Conservation (phyloP, 768 basidiomycete species). For the Lentinula lateritia region DNA sequence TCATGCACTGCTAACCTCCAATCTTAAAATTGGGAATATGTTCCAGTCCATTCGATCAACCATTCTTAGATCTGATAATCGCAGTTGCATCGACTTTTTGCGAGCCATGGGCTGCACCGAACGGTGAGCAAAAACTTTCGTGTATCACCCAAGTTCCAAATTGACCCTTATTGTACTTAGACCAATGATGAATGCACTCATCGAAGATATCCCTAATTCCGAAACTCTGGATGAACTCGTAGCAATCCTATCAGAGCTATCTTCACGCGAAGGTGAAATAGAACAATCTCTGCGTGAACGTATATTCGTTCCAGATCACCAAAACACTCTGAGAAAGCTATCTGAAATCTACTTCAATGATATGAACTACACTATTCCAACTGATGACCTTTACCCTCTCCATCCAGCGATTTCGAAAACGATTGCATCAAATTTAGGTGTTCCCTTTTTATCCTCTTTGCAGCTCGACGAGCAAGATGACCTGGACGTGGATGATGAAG, state of each 20-base stretch:
- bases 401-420: constrained; percentile 6
- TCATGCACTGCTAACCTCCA: neutral
- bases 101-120: constrained; percentile 1
- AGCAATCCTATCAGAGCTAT: neutral
- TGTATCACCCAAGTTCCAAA: neutral
- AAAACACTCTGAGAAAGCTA: constrained; percentile 20
- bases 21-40: neutral
- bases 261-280: neutral
- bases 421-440: constrained; percentile 11
- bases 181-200: neutral
- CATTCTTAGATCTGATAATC: neutral
- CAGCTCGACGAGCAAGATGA: constrained; percentile 16
- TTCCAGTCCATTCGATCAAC: neutral
- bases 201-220: neutral
- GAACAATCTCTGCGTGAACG: constrained; percentile 16
- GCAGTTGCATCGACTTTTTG: neutral
- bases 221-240: neutral
- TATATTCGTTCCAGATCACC: constrained; percentile 30
- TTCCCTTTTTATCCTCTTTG: constrained; percentile 14
- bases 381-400: neutral
- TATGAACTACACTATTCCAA: constrained; percentile 3
- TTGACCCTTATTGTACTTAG: neutral
- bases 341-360: constrained; percentile 34
- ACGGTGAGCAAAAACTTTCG: neutral
- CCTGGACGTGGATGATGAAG: constrained; percentile 21